These are phyloP conservation scores for Flaveria trinervia DNA, from an alignment of 129 eudicot genomes.

Conservation along the genomic window DNA sequence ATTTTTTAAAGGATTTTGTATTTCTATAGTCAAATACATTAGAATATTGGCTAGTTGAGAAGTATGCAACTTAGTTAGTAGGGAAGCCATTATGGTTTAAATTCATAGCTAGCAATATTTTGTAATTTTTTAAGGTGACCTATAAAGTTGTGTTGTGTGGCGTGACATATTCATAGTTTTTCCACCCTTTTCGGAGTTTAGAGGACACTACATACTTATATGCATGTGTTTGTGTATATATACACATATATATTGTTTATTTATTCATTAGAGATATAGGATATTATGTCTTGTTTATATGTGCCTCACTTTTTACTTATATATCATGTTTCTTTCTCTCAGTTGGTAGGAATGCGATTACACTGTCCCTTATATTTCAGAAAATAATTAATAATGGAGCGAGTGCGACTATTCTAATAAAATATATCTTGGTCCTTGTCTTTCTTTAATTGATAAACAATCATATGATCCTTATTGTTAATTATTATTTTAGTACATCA, in stretches of 20 bases:
- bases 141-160: background rate
- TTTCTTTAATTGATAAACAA: conserved; percentile 18
- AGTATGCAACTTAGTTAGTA: background rate
- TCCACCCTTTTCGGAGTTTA: background rate
- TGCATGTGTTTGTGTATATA: background rate
- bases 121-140: background rate
- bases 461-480: conserved; percentile 15
- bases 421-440: conserved; percentile 17
- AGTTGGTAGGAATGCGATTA: background rate
- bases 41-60: background rate
- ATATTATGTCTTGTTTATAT: background rate
- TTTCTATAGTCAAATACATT: background rate
- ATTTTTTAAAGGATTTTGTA: background rate
- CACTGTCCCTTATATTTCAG: background rate
- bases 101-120: background rate
- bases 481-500: conserved; percentile 55
- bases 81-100: background rate
- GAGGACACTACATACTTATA: background rate
- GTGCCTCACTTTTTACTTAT: background rate
- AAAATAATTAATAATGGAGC: background rate
- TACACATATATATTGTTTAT: background rate
- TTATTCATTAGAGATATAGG: conserved; percentile 1
- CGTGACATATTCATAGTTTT: background rate
- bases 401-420: background rate
- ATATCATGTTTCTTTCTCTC: background rate